Evolutionary conservation across 179 eudicot species (phyloP), one percentile per base, ranked within the genome.

Genomic region (Amaranthus tricolor): DNA sequence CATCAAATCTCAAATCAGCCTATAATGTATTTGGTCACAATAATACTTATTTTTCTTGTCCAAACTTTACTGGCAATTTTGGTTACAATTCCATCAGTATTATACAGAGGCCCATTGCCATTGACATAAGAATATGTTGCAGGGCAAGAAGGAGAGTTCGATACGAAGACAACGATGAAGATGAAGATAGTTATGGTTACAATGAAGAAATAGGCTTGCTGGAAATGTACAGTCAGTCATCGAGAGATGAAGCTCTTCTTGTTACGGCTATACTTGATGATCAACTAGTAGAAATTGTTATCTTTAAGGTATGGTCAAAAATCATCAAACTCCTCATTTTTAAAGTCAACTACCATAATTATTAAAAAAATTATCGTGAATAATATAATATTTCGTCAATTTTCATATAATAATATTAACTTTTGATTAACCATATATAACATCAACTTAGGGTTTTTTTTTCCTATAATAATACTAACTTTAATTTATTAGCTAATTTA

Each of bases 231-330:
- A 91, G 83, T 55, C 87, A 88, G 57, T 81, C 83, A 44, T 81
- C 79, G 15, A 83, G 83, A 79, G 85, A 81, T 49, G 98, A 88
- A 77, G 90, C 86, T 53, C 88, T 93, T 54, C 78, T 91, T 62
- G 98, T 93, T 6, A 85, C 60, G 17, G 92, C 91, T 40, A 12
- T 66, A 73, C 86, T 93, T 74, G 96, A 89, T 78, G 87, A 74
- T 49, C 85, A 84, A 71, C 78, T 85, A 78, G 91, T 82, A 24
- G 85, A 89, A 65, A 84, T 91, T 50, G 82, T 93, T 52, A 83
- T 89, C 63, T 92, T 87, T 75, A 90, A 90, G 96, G 96, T 31
- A 31, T 31, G 40, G 40, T 31, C 40, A 31, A 31, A 31, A 31
- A 31, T 31, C 40, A 31, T 31, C 40, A 31, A 31, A 31, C 3